Base-by-base conservation (phyloP, 192 early-diverging fungal species). In the Chytriomyces sp. region DNA sequence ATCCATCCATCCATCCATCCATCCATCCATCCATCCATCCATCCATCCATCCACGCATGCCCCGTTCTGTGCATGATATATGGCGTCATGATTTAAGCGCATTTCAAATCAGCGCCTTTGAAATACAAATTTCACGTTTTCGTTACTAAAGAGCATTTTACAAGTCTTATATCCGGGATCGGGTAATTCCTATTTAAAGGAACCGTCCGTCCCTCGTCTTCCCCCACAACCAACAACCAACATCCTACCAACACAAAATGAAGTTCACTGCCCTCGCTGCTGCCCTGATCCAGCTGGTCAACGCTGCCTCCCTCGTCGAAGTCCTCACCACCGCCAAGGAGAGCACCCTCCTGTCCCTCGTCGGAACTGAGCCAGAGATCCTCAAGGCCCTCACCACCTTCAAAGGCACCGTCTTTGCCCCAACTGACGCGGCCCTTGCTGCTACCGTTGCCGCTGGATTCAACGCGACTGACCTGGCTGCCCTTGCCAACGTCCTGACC, bases 391-490 rank as follows among this genome's bases (percentile, higher is more conserved):
- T 78, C 6, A 3, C 61, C 8, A 50, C 60, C 48, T 62, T 72
- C 61, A 72, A 61, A 8, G 77, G 60, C 9, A 78, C 77, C 48
- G 18, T 78, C 35, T 78, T 78, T 64, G 77, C 77, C 45, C 77
- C 77, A 53, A 72, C 77, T 43, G 62, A 78, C 50, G 77, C 68
- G 9, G 77, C 77, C 35, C 61, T 63, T 18, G 76, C 76, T 13
- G 67, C 64, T 11, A 50, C 53, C 28, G 64, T 68, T 59, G 65
- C 67, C 18, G 50, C 76, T 26, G 66, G 66, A 23, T 66, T 69
- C 59, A 68, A 69, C 60, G 64, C 60, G 9, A 28, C 50, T 46
- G 59, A 69, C 64, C 7, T 62, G 8, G 46, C 76, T 44, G 65
- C 65, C 47, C 57, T 69, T 9, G 45, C 45, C 20, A 59, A 45